A percentile compares a stretch with the other conserved stretches of the same genome.
Conservation (phyloP, 164 flowering plant genomes). For the Hamamelis virginiana region DNA sequence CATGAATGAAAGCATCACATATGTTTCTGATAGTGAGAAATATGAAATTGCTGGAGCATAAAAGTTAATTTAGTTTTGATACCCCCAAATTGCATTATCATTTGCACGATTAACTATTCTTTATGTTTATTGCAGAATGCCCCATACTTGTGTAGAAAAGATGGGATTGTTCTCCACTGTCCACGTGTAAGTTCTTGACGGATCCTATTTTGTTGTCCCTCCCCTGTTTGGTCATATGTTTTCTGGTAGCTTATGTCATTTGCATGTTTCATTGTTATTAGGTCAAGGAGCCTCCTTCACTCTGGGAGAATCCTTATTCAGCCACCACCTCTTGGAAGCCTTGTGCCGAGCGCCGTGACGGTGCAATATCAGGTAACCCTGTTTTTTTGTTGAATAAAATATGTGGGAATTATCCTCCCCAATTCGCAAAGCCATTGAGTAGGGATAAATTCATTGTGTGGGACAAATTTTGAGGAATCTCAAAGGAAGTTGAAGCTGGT, state of each 20-base stretch:
- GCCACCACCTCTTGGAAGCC: slow-evolving; percentile 98
- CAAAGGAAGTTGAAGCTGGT: neutral
- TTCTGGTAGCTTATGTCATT: neutral
- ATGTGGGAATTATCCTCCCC: neutral
- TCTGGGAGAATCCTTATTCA: slow-evolving; percentile 94
- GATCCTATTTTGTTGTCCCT: neutral
- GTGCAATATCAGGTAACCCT: slow-evolving; percentile 58
- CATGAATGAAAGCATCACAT: neutral
- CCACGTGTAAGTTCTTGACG: slow-evolving; percentile 60
- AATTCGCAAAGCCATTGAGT: neutral
- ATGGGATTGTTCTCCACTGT: slow-evolving; percentile 83
- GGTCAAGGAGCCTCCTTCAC: slow-evolving; percentile 90
- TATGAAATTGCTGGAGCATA: neutral
- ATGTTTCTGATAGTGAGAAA: neutral
- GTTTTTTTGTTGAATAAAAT: neutral
- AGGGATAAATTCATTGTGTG: neutral
- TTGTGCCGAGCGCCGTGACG: slow-evolving; percentile 80
- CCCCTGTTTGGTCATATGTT: slow-evolving; percentile 1
- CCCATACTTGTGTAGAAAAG: slow-evolving; percentile 89
- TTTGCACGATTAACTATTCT: neutral
- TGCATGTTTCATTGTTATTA: slow-evolving; percentile 18
- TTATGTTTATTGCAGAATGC: slow-evolving; percentile 56
- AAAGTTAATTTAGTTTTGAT: neutral
- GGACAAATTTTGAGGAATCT: neutral
- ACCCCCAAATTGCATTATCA: neutral